Conservation (phyloP, 2,329 filamentous ascomycete genomes). For the Atkinsonella hypoxylon region DNA sequence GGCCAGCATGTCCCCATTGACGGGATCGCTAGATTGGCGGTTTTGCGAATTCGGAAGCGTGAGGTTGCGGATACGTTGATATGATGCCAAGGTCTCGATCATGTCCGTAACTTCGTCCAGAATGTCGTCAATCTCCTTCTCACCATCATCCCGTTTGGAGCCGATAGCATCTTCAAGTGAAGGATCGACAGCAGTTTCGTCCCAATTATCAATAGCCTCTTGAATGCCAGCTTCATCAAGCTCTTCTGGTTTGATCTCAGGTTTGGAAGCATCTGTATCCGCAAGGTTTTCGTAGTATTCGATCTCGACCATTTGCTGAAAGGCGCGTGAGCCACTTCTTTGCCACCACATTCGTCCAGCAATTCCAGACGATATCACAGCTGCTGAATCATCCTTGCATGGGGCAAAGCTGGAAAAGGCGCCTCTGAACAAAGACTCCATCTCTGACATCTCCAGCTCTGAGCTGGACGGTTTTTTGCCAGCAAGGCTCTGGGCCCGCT, state of each 20-base stretch:
- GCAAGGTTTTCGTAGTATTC: conserved; percentile 32
- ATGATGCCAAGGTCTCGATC: conserved; percentile 64
- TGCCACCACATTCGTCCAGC: conserved; percentile 70
- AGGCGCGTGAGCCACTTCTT: conserved; percentile 51
- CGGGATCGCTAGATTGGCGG: conserved; percentile 47
- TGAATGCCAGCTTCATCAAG: conserved; percentile 41
- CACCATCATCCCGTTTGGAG: conserved; percentile 42
- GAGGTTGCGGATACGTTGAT: conserved; percentile 67
- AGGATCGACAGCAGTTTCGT: conserved; percentile 45
- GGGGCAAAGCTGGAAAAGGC: conserved; percentile 75
- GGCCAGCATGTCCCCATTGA: conserved; percentile 54
- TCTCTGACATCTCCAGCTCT: conserved; percentile 50
- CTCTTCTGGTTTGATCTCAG: conserved; percentile 22
- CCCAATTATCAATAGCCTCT: conserved; percentile 45
- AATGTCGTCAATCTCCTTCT: conserved; percentile 58
- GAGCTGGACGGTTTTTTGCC: conserved; percentile 44
- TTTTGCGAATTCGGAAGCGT: conserved; percentile 53
- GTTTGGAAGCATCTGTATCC: conserved; percentile 22
- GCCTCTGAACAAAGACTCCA: conserved; percentile 63
- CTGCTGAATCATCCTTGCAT: conserved; percentile 58
- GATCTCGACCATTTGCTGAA: conserved; percentile 50
- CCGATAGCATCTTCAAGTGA: conserved; percentile 41
- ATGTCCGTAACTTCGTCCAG: conserved; percentile 64
- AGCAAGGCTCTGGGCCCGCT: conserved; percentile 56
- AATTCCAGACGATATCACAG: conserved; percentile 55